These are phyloP conservation scores for Fusarium sp. DNA, from an alignment of 2,329 filamentous ascomycete genomes.

Conservation along the genomic window DNA sequence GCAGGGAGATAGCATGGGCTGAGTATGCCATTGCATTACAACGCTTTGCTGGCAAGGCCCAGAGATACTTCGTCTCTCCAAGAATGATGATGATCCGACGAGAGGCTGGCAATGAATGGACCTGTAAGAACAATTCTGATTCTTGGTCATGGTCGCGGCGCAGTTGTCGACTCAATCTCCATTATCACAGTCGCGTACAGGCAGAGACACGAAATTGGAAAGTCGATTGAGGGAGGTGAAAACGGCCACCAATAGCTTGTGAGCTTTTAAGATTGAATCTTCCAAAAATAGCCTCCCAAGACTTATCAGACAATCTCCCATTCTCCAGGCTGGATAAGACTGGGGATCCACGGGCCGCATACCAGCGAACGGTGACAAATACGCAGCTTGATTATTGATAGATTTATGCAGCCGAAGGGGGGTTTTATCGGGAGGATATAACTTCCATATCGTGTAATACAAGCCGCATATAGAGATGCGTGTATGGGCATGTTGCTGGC, in stretches of 20 bases:
- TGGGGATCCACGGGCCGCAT: slow-evolving; percentile 22
- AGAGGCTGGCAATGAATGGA: neutral
- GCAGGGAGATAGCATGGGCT: slow-evolving; percentile 2
- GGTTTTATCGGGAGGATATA: neutral
- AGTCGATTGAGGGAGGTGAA: slow-evolving; percentile 1
- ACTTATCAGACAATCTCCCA: slow-evolving; percentile 27
- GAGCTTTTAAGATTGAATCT: slow-evolving; percentile 32
- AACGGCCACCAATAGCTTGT: slow-evolving; percentile 8
- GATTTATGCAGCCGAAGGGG: slow-evolving; percentile 5
- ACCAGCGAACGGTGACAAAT: slow-evolving; percentile 17
- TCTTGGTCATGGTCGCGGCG: slow-evolving; percentile 7
- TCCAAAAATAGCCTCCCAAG: slow-evolving; percentile 29
- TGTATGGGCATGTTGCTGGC: neutral
- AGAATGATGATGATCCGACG: slow-evolving; percentile 6
- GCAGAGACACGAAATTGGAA: neutral
- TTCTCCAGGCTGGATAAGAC: slow-evolving; percentile 11
- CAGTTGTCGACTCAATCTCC: neutral
- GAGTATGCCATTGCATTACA: neutral
- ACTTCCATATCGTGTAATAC: neutral
- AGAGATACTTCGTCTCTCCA: neutral
- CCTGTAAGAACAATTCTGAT: neutral
- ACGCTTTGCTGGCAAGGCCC: slow-evolving; percentile 16
- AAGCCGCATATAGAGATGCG: neutral
- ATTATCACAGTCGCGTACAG: neutral
- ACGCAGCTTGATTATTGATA: neutral